Evolutionary conservation across 306 rosid genomes (phyloP).

Genomic region (Purshia tridentata): DNA sequence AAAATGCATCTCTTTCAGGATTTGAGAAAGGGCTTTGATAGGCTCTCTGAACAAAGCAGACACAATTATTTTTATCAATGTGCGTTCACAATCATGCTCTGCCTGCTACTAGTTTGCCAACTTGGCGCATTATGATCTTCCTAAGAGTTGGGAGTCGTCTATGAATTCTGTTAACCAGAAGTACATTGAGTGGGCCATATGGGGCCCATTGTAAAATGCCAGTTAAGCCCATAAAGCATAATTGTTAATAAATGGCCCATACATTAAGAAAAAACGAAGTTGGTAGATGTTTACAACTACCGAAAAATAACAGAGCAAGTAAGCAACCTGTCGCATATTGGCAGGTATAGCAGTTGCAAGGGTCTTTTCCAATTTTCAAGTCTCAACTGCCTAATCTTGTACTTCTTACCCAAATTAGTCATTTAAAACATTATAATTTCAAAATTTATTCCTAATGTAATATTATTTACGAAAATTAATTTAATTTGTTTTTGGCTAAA

Average conservation of each 20-base stretch:
- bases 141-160: background rate
- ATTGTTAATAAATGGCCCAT: conserved; percentile 8
- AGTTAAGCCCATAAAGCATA: background rate
- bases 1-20: background rate
- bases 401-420: conserved; percentile 18
- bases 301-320: background rate
- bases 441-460: background rate
- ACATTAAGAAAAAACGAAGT: background rate
- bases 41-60: background rate
- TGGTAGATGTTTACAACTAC: conserved; percentile 13
- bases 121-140: background rate
- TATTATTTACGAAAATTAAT: background rate
- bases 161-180: background rate
- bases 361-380: conserved; percentile 20
- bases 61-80: background rate
- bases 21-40: background rate
- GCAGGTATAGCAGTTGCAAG: conserved; percentile 35
- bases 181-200: background rate
- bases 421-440: background rate
- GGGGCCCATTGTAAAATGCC: conserved; percentile 21
- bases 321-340: conserved; percentile 20
- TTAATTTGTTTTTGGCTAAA: background rate
- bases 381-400: conserved; percentile 12
- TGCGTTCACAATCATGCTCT: too few relatives aligned
- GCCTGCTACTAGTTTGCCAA: too few relatives aligned